Evolutionary conservation across 2,329 filamentous ascomycete genomes (phyloP).

Genomic region (Colletotrichum nymphaeae): DNA sequence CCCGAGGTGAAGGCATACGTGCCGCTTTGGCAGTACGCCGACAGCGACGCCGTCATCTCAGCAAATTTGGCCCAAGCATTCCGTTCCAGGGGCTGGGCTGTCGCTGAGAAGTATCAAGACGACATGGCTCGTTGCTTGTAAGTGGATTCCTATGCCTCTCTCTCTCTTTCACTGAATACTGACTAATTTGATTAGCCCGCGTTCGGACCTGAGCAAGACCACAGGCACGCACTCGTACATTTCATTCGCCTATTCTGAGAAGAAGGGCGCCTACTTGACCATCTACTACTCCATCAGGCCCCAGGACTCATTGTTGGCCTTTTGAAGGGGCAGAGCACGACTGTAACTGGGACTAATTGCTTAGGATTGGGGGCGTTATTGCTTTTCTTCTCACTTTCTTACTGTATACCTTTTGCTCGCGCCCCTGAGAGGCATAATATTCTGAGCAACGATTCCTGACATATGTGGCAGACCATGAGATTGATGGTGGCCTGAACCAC

Average conservation of each 20-base stretch:
- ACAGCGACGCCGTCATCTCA: constrained; percentile 32
- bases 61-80: constrained; percentile 32
- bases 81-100: constrained; percentile 30
- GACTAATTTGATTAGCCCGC: constrained; percentile 19
- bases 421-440: neutral
- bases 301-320: constrained; percentile 18
- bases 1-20: constrained; percentile 43
- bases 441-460: neutral
- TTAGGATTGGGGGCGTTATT: neutral
- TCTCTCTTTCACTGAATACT: neutral
- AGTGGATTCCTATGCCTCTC: neutral
- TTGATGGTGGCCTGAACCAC: neutral
- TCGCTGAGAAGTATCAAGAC: constrained; percentile 31
- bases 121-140: constrained; percentile 30
- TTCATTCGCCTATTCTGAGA: constrained; percentile 37
- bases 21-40: constrained; percentile 40
- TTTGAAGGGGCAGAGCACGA: constrained; percentile 1
- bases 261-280: constrained; percentile 38
- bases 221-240: constrained; percentile 36
- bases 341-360: neutral
- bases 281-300: constrained; percentile 38
- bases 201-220: constrained; percentile 13
- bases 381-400: neutral
- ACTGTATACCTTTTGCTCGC: neutral
- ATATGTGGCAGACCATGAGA: neutral